These are phyloP conservation scores for Aspergillus brunneoviolaceus DNA, from an alignment of 2,329 filamentous ascomycete genomes.

Conservation along the genomic window DNA sequence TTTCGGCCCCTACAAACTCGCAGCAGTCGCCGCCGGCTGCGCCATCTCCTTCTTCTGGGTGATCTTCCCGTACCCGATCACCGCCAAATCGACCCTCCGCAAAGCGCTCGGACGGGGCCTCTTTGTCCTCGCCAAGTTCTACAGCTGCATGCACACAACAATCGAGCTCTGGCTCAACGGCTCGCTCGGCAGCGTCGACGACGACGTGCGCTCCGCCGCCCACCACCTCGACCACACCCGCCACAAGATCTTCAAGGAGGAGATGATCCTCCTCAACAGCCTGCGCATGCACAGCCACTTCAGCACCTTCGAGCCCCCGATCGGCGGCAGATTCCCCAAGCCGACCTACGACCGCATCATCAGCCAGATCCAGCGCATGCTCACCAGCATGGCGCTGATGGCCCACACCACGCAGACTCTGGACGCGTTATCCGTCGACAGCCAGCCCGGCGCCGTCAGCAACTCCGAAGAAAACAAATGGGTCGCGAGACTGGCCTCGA, in stretches of 20 bases:
- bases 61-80: slow-evolving; percentile 69
- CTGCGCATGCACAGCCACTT: slow-evolving; percentile 63
- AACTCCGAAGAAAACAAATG: slow-evolving; percentile 46
- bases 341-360: slow-evolving; percentile 64
- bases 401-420: slow-evolving; percentile 61
- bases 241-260: slow-evolving; percentile 63
- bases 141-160: slow-evolving; percentile 68
- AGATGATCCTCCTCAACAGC: slow-evolving; percentile 61
- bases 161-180: slow-evolving; percentile 61
- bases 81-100: slow-evolving; percentile 67
- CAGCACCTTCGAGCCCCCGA: slow-evolving; percentile 65
- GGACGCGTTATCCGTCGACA: slow-evolving; percentile 16
- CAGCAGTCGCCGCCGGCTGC: slow-evolving; percentile 64
- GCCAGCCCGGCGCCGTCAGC: background rate
- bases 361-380: slow-evolving; percentile 48
- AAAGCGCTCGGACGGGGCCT: slow-evolving; percentile 65
- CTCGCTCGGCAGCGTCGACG: slow-evolving; percentile 44
- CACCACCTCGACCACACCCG: slow-evolving; percentile 53
- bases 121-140: slow-evolving; percentile 72
- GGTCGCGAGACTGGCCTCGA: slow-evolving; percentile 57
- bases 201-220: slow-evolving; percentile 20
- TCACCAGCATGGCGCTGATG: slow-evolving; percentile 66
- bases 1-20: slow-evolving; percentile 70
- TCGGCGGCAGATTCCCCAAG: slow-evolving; percentile 71
- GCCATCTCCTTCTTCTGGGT: slow-evolving; percentile 74